Base-by-base conservation (phyloP, 2,329 filamentous ascomycete species). In the Diplocarpon rosae region DNA sequence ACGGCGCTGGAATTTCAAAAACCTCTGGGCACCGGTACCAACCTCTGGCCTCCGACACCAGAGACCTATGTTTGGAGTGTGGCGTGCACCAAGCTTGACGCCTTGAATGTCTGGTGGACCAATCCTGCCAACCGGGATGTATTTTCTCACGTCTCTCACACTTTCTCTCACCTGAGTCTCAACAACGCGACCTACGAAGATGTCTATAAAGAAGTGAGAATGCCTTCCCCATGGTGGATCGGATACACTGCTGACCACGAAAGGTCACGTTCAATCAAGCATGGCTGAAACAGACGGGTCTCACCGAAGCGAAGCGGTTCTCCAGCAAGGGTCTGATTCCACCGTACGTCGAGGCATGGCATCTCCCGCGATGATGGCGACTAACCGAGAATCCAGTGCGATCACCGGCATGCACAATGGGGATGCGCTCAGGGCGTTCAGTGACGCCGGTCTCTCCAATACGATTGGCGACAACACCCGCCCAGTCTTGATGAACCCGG, bases 391-490 rank as follows among this genome's bases (percentile, higher is more conserved):
- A 46, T 75, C 74, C 2, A 76, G 76, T 1, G 75, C 74, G 39
- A 80, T 80, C 47, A 80, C 76, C 1, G 76, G 76, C 39, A 58
- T 79, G 20, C 73, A 78, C 62, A 80, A 80, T 51, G 75, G 72
- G 16, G 76, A 80, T 58, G 75, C 68, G 6, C 68, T 80, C 39
- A 62, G 63, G 43, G 76, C 72, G 5, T 80, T 73, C 72, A 64
- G 65, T 51, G 71, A 76, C 35, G 73, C 74, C 42, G 74, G 75
- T n/a, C 71, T 79, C 51, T 64, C 59, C 24, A 70, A 74, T 51
- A 75, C 73, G 37, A 74, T 80, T 13, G 76, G 76, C 37, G 76
- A 80, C 59, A 80, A 78, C 61, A 78, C 74, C 2, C 69, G 76
- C 9, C 63, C 73, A 1, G 58, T 64, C 1, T 65, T 80, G 3